phyloP scores from a whole-genome alignment of 805 yeast species.

The Saturnispora ahearnii region DNA sequence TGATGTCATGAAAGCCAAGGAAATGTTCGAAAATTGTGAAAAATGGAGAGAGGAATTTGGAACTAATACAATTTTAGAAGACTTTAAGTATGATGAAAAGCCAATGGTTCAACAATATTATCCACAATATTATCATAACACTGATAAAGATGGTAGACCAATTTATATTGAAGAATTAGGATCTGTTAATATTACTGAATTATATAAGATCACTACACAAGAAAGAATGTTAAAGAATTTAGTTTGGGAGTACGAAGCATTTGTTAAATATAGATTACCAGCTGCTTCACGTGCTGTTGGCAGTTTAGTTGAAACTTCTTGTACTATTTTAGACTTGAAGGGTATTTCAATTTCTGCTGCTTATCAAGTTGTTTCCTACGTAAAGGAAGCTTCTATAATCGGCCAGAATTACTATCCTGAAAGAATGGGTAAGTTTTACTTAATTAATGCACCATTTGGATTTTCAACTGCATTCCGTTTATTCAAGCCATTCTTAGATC shows the following conservation, averaged over 20 bases:
- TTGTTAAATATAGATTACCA: slow-evolving; percentile 75
- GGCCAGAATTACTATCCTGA: slow-evolving; percentile 98
- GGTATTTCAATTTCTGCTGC: slow-evolving; percentile 85
- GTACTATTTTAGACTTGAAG: slow-evolving; percentile 91
- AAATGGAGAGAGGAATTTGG: slow-evolving; percentile 87
- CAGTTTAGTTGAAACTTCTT: slow-evolving; percentile 81
- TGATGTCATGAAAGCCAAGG: slow-evolving; percentile 66
- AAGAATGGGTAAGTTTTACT: slow-evolving; percentile 96
- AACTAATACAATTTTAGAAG: slow-evolving; percentile 74
- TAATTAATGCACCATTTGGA: slow-evolving; percentile 96
- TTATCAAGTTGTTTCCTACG: slow-evolving; percentile 76
- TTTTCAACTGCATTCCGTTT: slow-evolving; percentile 88
- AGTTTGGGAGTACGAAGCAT: slow-evolving; percentile 96
- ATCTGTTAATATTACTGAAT: slow-evolving; percentile 75
- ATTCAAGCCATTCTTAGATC: slow-evolving; percentile 91
- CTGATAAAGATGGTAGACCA: slow-evolving; percentile 95
- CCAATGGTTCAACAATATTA: slow-evolving; percentile 79
- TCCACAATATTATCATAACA: slow-evolving; percentile 96
- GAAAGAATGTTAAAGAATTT: slow-evolving; percentile 93
- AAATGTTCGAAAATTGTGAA: slow-evolving; percentile 82
- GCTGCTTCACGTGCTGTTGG: slow-evolving; percentile 86
- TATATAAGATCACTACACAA: slow-evolving; percentile 89
- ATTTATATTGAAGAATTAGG: slow-evolving; percentile 93
- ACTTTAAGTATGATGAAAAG: slow-evolving; percentile 91
- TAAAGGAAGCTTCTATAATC: slow-evolving; percentile 84